Evolutionary conservation across 192 early-diverging fungal genomes (phyloP).

Genomic region (Rhizophagus prolifer): DNA sequence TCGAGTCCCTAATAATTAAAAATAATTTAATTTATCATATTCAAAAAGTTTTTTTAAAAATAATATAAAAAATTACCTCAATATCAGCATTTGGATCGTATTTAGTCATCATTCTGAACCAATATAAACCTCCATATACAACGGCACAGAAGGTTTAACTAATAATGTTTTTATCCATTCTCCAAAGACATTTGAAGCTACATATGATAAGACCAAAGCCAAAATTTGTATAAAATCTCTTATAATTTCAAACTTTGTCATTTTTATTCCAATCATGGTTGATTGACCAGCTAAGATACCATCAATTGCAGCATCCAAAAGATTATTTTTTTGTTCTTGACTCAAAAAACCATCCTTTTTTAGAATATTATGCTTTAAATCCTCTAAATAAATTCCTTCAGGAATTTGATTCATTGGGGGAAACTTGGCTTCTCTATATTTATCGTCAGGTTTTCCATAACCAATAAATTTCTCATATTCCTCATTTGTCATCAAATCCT

Average conservation of each 20-base stretch:
- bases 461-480: constrained; percentile 24
- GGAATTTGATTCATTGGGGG: constrained; percentile 40
- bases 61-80: constrained; percentile 33
- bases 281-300: constrained; percentile 23
- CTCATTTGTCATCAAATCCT: constrained; percentile 25
- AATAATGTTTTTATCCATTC: constrained; percentile 36
- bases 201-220: constrained; percentile 32
- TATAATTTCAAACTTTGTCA: constrained; percentile 42
- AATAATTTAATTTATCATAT: background rate
- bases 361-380: background rate
- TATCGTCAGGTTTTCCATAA: background rate
- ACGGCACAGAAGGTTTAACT: constrained; percentile 32
- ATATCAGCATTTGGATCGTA: constrained; percentile 43
- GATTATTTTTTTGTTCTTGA: background rate
- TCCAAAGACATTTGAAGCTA: constrained; percentile 33
- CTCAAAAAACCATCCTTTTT: background rate
- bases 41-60: background rate
- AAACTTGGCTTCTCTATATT: constrained; percentile 32
- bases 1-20: constrained; percentile 36
- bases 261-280: constrained; percentile 33
- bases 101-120: constrained; percentile 45
- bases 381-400: constrained; percentile 34
- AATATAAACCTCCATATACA: constrained; percentile 36
- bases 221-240: constrained; percentile 46
- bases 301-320: background rate